Conservation (phyloP, 1,284 basidiomycete genomes). For the Exobasidium cylindrosporum region DNA sequence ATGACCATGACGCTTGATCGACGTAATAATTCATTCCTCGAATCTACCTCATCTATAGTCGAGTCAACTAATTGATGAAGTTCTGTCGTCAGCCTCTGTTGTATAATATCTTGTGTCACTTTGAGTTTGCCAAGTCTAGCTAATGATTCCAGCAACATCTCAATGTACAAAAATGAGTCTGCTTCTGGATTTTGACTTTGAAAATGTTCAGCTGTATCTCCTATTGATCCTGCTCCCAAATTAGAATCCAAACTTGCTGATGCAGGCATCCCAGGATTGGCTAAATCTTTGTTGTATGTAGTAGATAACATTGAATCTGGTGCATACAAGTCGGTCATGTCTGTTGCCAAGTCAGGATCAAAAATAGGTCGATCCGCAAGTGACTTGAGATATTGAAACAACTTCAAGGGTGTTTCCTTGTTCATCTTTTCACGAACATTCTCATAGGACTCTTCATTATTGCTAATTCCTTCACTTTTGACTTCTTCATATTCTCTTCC, state of each 20-base stretch:
- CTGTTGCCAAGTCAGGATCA: conserved; percentile 3
- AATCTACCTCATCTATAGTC: conserved; percentile 84
- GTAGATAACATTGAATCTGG: not conserved
- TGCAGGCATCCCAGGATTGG: conserved; percentile 1
- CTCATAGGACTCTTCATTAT: not conserved
- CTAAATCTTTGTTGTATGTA: not conserved
- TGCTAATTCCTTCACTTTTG: conserved; percentile 4
- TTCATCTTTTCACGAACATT: not conserved
- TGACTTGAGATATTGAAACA: conserved; percentile 9
- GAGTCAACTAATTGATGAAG: conserved; percentile 80
- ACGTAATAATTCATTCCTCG: conserved; percentile 51
- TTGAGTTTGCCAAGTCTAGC: conserved; percentile 86
- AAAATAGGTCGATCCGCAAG: not conserved
- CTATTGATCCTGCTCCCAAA: not conserved
- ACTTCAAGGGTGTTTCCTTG: not conserved
- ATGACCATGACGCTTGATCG: conserved; percentile 67
- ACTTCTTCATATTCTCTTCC: conserved; percentile 28
- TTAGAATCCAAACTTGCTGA: conserved; percentile 12
- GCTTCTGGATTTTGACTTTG: conserved; percentile 70
- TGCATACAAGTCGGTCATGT: conserved; percentile 1
- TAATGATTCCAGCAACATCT: conserved; percentile 86
- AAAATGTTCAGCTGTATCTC: conserved; percentile 19
- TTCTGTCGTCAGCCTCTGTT: conserved; percentile 80
- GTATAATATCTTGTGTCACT: conserved; percentile 75
- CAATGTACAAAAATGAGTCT: conserved; percentile 91